Percentiles rank a stretch among this genome's conserved stretches.
Evolutionary conservation across 2,329 filamentous ascomycete genomes (phyloP).

Genomic region (Diaporthe ilicicola): DNA sequence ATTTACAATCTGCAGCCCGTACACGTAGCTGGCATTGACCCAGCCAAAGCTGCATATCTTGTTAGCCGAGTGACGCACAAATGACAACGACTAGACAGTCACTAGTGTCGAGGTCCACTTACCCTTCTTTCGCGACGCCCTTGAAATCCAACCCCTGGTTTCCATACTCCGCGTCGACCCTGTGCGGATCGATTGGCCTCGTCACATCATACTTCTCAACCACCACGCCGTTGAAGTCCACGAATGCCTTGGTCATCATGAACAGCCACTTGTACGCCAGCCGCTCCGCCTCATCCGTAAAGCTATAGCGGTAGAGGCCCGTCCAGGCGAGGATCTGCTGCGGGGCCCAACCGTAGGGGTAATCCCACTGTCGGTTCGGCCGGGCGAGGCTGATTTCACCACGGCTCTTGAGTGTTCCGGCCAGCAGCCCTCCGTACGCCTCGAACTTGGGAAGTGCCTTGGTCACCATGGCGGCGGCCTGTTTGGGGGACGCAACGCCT

Average conservation of each 20-base stretch:
- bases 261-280: conserved; percentile 96
- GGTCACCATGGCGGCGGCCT: conserved; percentile 84
- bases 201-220: conserved; percentile 99
- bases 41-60: conserved; percentile 80
- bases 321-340: conserved; percentile 99
- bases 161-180: conserved; percentile 95
- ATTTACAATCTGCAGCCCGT: conserved; percentile 87
- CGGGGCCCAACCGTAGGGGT: conserved; percentile 96
- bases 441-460: conserved; percentile 89
- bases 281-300: conserved; percentile 86
- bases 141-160: conserved; percentile 97
- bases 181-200: conserved; percentile 85
- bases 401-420: conserved; percentile 88
- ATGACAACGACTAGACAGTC: conserved; percentile 4
- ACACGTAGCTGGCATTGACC: conserved; percentile 98
- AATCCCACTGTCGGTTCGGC: conserved; percentile 98
- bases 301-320: conserved; percentile 89
- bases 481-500: conserved; percentile 82
- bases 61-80: not conserved
- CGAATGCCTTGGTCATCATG: conserved; percentile 98
- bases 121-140: conserved; percentile 96
- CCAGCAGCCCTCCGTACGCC: conserved; percentile 84
- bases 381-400: conserved; percentile 81
- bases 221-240: conserved; percentile 97
- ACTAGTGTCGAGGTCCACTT: conserved; percentile 51